Evolutionary conservation across 2,329 filamentous ascomycete genomes (phyloP).

Genomic region (Coniochaeta sp.): DNA sequence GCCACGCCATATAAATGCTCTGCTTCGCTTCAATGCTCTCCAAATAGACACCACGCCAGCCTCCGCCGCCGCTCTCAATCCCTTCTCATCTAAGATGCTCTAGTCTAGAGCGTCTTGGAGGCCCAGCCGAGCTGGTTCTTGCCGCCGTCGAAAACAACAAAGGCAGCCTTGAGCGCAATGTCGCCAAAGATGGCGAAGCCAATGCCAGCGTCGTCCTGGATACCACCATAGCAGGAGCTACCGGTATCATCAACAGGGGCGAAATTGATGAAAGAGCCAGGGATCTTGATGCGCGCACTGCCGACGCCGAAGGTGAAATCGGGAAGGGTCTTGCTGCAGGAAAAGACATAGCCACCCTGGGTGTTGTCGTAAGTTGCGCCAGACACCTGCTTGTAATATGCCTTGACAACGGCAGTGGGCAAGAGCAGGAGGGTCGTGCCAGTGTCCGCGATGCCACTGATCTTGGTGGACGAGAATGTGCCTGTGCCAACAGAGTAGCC

Average conservation of each 20-base stretch:
- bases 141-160: slow-evolving; percentile 23
- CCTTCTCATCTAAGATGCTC: neutral
- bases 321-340: slow-evolving; percentile 11
- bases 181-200: slow-evolving; percentile 21
- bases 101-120: slow-evolving; percentile 12
- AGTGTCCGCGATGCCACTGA: slow-evolving; percentile 43
- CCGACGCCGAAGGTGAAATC: slow-evolving; percentile 12
- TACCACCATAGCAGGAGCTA: slow-evolving; percentile 22
- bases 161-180: slow-evolving; percentile 19
- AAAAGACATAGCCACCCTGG: slow-evolving; percentile 10
- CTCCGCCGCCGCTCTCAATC: neutral
- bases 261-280: slow-evolving; percentile 12
- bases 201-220: slow-evolving; percentile 20
- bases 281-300: slow-evolving; percentile 8
- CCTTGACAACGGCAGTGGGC: slow-evolving; percentile 32
- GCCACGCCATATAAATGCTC: neutral
- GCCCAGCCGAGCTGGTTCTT: slow-evolving; percentile 32
- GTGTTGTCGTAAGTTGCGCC: slow-evolving; percentile 25
- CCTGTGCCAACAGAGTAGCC: slow-evolving; percentile 26
- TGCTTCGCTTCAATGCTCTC: neutral
- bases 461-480: slow-evolving; percentile 13
- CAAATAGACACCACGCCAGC: neutral
- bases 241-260: slow-evolving; percentile 9
- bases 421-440: slow-evolving; percentile 48
- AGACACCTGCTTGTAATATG: slow-evolving; percentile 40